Base-by-base conservation (phyloP, 192 early-diverging fungal genomes). In the Backusella australiensis region DNA sequence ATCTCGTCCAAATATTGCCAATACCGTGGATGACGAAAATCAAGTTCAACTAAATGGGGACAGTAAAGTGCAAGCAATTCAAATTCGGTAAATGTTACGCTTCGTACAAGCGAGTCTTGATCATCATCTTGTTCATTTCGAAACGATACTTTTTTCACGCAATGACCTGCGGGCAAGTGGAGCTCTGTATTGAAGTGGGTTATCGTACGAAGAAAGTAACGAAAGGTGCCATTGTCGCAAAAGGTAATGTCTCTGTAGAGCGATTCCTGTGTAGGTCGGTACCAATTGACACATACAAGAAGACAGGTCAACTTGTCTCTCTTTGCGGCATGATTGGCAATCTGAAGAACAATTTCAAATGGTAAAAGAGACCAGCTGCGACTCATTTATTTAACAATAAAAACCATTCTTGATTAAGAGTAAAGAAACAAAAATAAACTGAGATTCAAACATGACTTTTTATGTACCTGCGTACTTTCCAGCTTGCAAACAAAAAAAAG, bases 41-140 rank as follows among this genome's bases (percentile, higher is more conserved):
- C 34, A 41, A 69, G 34, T 23, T 69, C 68, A 17, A 14, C 36
- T 38, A 69, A 69, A 69, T 69, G n/a, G 36, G 38, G 34, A 23
- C 68, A 69, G 23, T 69, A 23, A 3, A 9, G 68, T 12, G 68
- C 68, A 0, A 69, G 21, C 8, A 69, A 23, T 38, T 69, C 68
- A 38, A 69, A 69, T 38, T 69, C 68, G 17, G 68, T 69, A 69
- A 69, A 69, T 21, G 38, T 69, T 9, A 69, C 14, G 68, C 9
- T 38, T 4, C 68, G 68, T 36, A 39, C 68, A 23, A n/a, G 21
- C n/a, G 36, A 38, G 39, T 69, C 68, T 14, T n/a, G 19, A 41
- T 69, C 68, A 38, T 63, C 26, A 26, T 29, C 56, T 29, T 63
- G 23, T 12, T 63, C 56, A 12, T 63, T 63, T 4, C 56, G 21